phyloP scores from a whole-genome alignment of 768 basidiomycete genomes.

The Candolleomyces eurysporus region DNA sequence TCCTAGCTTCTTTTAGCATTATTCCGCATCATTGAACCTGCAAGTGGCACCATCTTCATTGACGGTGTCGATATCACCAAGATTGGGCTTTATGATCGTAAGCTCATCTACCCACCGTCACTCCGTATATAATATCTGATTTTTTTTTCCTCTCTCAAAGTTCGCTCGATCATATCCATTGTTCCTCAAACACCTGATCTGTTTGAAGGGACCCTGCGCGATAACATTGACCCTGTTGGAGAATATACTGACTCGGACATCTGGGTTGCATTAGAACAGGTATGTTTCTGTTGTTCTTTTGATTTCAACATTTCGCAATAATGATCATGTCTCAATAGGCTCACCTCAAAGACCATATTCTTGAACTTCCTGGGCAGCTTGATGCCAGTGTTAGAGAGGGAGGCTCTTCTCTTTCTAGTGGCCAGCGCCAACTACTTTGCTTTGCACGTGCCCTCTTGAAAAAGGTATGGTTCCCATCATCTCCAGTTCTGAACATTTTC shows the following conservation, averaged over 20 bases:
- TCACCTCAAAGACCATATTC: conserved; percentile 67
- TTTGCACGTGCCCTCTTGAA: conserved; percentile 83
- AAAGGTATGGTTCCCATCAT: conserved; percentile 42
- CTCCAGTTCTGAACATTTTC: neutral
- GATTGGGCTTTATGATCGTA: conserved; percentile 73
- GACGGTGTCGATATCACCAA: conserved; percentile 76
- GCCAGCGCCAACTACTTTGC: conserved; percentile 86
- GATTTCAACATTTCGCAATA: neutral
- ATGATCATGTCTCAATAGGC: conserved; percentile 35
- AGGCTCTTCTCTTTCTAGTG: conserved; percentile 78
- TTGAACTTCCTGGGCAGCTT: conserved; percentile 60
- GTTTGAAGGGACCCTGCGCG: conserved; percentile 72
- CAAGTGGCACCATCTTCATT: conserved; percentile 62
- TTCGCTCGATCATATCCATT: conserved; percentile 78
- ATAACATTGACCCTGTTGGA: conserved; percentile 89
- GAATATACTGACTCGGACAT: conserved; percentile 75
- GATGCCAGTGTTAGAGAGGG: conserved; percentile 77
- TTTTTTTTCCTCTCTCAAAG: conserved; percentile 34
- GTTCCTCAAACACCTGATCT: conserved; percentile 79
- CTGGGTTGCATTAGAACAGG: conserved; percentile 82
- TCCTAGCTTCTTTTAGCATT: conserved; percentile 62
- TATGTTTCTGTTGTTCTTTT: conserved; percentile 10
- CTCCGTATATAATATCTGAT: neutral
- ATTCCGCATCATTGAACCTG: conserved; percentile 76
- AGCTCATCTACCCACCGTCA: conserved; percentile 15